These are phyloP conservation scores for Daldinia loculata DNA, from an alignment of 495 filamentous ascomycete genomes.

Conservation along the genomic window DNA sequence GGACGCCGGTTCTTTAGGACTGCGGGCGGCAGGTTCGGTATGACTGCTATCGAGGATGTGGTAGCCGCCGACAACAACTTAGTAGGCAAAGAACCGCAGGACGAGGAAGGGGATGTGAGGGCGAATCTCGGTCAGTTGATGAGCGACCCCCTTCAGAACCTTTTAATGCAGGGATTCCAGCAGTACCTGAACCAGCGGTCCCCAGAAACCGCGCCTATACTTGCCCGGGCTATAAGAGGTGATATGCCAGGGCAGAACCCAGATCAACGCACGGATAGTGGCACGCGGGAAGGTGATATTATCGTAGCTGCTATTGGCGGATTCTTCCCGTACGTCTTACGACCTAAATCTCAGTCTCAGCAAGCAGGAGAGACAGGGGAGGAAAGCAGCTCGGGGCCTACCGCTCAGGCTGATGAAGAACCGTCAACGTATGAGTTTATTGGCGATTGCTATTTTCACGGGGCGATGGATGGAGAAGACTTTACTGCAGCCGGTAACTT, in stretches of 20 bases:
- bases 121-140: constrained; percentile 14
- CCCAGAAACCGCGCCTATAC: neutral
- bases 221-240: constrained; percentile 19
- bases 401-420: neutral
- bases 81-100: neutral
- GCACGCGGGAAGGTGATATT: constrained; percentile 37
- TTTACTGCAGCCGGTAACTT: constrained; percentile 10
- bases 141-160: constrained; percentile 5
- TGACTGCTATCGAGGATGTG: constrained; percentile 36
- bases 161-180: constrained; percentile 27
- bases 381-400: neutral
- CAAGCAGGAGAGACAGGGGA: neutral
- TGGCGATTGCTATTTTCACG: constrained; percentile 38
- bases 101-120: neutral
- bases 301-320: constrained; percentile 39
- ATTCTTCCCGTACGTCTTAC: constrained; percentile 38
- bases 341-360: neutral
- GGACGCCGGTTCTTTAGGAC: constrained; percentile 41
- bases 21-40: constrained; percentile 30
- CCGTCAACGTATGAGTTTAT: constrained; percentile 37
- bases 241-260: constrained; percentile 6
- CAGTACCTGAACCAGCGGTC: constrained; percentile 14
- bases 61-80: constrained; percentile 10
- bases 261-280: constrained; percentile 13
- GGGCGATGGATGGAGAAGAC: constrained; percentile 40